Evolutionary conservation across 164 flowering plant genomes (phyloP).

Genomic region (Annona squamosa): DNA sequence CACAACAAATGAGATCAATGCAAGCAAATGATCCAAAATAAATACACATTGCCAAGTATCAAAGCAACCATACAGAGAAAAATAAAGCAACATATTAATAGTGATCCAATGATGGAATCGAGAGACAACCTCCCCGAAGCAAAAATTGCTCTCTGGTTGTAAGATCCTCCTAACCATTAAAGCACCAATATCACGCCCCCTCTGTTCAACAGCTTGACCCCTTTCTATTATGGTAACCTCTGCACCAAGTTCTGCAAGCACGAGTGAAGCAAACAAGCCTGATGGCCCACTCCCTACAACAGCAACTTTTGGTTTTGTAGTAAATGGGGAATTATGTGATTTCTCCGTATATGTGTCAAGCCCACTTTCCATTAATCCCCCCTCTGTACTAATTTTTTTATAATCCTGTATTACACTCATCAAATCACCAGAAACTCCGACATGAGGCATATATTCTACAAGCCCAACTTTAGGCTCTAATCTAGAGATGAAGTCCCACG

Average conservation of each 20-base stretch:
- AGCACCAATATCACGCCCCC: conserved; percentile 98
- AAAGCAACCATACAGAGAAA: no score
- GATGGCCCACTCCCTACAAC: conserved; percentile 97
- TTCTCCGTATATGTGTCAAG: conserved; percentile 6
- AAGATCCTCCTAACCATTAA: conserved; percentile 76
- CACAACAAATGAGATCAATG: no score
- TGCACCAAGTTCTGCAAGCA: conserved; percentile 93
- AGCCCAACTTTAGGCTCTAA: conserved; percentile 77
- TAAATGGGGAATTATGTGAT: conserved; percentile 4
- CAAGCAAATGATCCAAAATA: no score
- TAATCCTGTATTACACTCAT: conserved; percentile 37
- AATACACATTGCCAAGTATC: no score
- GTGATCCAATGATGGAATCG: conserved; percentile 16
- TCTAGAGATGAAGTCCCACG: conserved; percentile 66
- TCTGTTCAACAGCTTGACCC: conserved; percentile 89
- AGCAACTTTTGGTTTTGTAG: conserved; percentile 59
- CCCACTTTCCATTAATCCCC: conserved; percentile 15
- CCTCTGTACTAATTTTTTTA: conserved; percentile 20
- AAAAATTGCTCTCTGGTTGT: conserved; percentile 90
- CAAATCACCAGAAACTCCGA: conserved; percentile 48
- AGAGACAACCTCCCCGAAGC: conserved; percentile 95
- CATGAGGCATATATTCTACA: conserved; percentile 48
- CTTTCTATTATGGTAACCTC: conserved; percentile 89
- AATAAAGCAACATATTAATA: conserved; percentile 4
- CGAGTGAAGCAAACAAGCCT: conserved; percentile 93